Evolutionary conservation across 345 rosid species (phyloP), one percentile per base, ranked within the genome.

Genomic region (Eucalyptus rudis): DNA sequence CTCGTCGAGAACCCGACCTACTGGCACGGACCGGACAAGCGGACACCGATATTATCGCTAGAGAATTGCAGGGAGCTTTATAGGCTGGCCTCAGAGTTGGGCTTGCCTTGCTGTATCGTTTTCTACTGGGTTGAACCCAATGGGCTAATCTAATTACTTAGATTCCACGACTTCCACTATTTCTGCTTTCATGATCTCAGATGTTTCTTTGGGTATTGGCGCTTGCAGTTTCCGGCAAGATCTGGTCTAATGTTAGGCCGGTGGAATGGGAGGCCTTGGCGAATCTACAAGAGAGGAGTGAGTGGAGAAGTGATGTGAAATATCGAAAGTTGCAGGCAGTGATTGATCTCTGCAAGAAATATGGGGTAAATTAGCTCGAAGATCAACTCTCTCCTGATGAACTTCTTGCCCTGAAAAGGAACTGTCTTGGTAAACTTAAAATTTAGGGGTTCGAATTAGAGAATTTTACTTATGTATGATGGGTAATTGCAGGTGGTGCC

Each of bases 321-420:
- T 92, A 89, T 83, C 87, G 89, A 25, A 94, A 94, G 90, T 93
- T 94, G 45, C 94, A 92, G 89, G 90, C 90, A n/a, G 91, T 91
- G 12, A 13, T 92, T 7, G 93, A 94, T 68, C 92, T 94, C 14
- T 93, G 95, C 91, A 47, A 86, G 43, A 90, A 31, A 81, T 87
- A 91, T 86, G 94, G 91, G 91, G 94, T 94, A 87, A 56, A 29
- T 54, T 25, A 24, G 25, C 49, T 51, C 80, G 58, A 40, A 22
- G 27, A 36, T 76, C 47, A 20, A 36, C 76, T 64, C 40, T n/a
- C 40, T 64, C 76, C 16, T 15, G 76, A 64, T 64, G 33, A 20
- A 76, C 14, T 36, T 76, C 12, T 19, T 36, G 15, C 27, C 47
- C 47, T 5, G 83, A 36, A 36, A 36, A 36, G 83, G 27, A 76